These are phyloP conservation scores for Scutellaria baicalensis DNA, from an alignment of 257 asterid genomes.

Conservation along the genomic window DNA sequence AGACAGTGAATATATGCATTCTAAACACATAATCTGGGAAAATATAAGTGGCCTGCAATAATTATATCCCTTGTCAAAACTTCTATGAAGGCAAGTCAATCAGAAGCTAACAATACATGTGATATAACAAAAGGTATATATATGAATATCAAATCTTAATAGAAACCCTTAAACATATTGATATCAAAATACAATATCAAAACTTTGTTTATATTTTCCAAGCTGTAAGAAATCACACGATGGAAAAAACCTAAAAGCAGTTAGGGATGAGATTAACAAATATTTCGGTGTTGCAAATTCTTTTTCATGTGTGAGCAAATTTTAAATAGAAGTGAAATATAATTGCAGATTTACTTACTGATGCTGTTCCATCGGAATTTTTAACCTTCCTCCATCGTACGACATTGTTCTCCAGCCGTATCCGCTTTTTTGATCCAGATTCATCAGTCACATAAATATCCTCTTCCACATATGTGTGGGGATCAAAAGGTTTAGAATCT, in stretches of 20 bases:
- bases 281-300: background rate
- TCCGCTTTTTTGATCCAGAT: slow-evolving; percentile 80
- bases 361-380: slow-evolving; percentile 61
- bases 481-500: slow-evolving; percentile 89
- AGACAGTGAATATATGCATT: background rate
- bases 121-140: background rate
- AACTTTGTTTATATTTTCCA: background rate
- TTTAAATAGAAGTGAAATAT: background rate
- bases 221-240: background rate
- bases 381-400: slow-evolving; percentile 91
- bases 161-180: background rate
- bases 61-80: background rate
- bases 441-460: slow-evolving; percentile 84
- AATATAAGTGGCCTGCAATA: background rate
- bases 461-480: slow-evolving; percentile 80
- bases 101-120: background rate
- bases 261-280: background rate
- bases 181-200: too few species aligned
- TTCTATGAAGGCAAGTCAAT: background rate
- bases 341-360: slow-evolving; percentile 52
- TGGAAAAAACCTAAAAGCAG: background rate
- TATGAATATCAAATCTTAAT: background rate
- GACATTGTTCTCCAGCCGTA: slow-evolving; percentile 90
- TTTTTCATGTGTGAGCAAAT: background rate
- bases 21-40: background rate